These are phyloP conservation scores for Dactylellina leptospora DNA, from an alignment of 2,329 filamentous ascomycete species.

Conservation along the genomic window DNA sequence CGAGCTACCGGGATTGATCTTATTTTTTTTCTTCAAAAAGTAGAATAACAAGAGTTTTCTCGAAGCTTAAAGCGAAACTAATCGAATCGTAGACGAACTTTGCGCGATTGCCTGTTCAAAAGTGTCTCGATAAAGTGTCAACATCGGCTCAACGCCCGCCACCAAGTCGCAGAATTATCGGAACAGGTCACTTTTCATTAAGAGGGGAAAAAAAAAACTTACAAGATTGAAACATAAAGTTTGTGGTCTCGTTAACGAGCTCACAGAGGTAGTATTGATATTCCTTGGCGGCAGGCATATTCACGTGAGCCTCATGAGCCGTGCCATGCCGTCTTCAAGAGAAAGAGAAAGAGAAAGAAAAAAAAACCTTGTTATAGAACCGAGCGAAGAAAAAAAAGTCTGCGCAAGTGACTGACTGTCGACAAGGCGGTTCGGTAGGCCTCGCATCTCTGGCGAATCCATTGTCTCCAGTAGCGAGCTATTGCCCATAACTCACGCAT, in stretches of 20 bases:
- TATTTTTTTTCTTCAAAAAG: constrained; percentile 25
- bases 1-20: constrained; percentile 13
- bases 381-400: constrained; percentile 26
- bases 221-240: too few relatives aligned
- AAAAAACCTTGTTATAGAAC: too few relatives aligned
- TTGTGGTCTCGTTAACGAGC: constrained; percentile 4
- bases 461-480: not conserved
- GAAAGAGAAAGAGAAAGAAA: not conserved
- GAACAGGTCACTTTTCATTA: constrained; percentile 10
- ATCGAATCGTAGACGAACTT: not conserved
- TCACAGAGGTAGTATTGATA: constrained; percentile 27
- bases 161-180: constrained; percentile 6
- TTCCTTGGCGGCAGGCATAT: not conserved
- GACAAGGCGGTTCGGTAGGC: constrained; percentile 8
- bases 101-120: not conserved
- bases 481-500: not conserved
- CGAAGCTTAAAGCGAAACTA: constrained; percentile 17
- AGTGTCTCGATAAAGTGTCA: constrained; percentile 1
- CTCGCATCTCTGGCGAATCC: not conserved
- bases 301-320: constrained; percentile 20
- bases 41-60: constrained; percentile 35
- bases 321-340: not conserved
- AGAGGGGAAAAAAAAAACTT: not conserved
- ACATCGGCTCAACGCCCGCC: not conserved
- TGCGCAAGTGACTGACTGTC: constrained; percentile 15